Evolutionary conservation across 1,284 basidiomycete species (phyloP), one percentile per base, ranked within the genome.

Genomic region (Boletellus deceptivus): DNA sequence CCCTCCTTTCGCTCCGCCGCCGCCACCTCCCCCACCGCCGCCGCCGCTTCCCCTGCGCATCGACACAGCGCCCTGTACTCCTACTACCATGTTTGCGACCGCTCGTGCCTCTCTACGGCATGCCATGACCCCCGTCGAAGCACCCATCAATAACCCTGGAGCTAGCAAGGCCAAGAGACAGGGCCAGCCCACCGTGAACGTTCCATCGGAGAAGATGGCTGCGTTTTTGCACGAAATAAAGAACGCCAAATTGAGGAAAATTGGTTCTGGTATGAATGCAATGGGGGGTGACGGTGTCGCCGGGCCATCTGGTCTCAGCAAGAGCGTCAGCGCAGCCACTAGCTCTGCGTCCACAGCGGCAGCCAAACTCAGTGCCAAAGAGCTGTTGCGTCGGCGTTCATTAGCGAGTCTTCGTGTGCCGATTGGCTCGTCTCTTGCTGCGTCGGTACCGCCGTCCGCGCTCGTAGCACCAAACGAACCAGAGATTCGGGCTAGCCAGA

Each of bases 161-260:
- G 49, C 41, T 3, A 48, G 55, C 0, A 57, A 56, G 39, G 60
- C 69, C 13, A 75, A 73, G 46, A 62, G 59, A 43, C 69, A 76
- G 4, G 84, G 84, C 6, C 76, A 80, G 49, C 83, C 88, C 0
- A 83, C 85, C 0, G 73, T 89, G 17, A 84, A 83, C 25, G 74
- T 91, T 7, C 77, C 84, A 0, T 75, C 82, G 4, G 89, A 90
- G 55, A 87, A 89, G 63, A 89, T 91, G 84, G 84, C 83, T 0
- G 86, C 82, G 3, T 91, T 91, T 60, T 65, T 91, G 54, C 82
- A 70, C 13, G 89, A 91, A 65, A 81, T 91, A 76, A 90, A 89
- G 72, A 84, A 77, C 1, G 84, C 82, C 24, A 73, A 83, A 37
- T 60, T 91, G 48, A 75, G 78, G 55, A 86, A 78, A 63, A 77